Percentiles rank a stretch among this genome's conserved stretches.
phyloP scores from a whole-genome alignment of 148 eudicot genomes.

The Rhododendron mucronatum region DNA sequence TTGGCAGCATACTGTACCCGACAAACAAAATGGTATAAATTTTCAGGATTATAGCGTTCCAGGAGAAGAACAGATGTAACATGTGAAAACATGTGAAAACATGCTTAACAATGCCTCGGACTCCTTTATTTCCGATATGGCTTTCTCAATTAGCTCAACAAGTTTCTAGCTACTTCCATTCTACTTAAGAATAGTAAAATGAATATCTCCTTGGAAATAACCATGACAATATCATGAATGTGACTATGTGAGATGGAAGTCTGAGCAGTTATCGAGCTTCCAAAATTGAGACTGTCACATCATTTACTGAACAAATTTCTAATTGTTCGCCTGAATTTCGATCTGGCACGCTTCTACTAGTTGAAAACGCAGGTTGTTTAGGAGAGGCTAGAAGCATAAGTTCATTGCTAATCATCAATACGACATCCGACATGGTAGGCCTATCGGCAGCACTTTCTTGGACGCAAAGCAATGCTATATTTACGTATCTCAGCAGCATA shows the following conservation, averaged over 20 bases:
- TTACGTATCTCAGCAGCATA: not conserved
- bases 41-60: not conserved
- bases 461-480: constrained; percentile 3
- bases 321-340: not conserved
- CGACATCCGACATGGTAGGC: constrained; percentile 6
- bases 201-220: not conserved
- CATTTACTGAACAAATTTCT: not conserved
- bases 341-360: not conserved
- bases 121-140: not conserved
- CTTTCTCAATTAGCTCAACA: not conserved
- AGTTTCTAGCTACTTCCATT: not conserved
- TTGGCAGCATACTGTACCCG: not conserved
- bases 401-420: not conserved
- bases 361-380: not conserved
- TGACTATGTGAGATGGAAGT: not conserved
- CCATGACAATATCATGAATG: not conserved
- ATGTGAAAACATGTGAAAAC: no score
- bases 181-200: not conserved
- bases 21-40: not conserved
- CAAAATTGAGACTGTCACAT: not conserved
- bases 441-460: constrained; percentile 7
- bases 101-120: not conserved
- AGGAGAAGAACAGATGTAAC: not conserved
- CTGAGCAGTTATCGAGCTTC: not conserved
- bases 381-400: not conserved